phyloP scores from a whole-genome alignment of 805 yeast species.

The Zygosaccharomyces rouxii region DNA sequence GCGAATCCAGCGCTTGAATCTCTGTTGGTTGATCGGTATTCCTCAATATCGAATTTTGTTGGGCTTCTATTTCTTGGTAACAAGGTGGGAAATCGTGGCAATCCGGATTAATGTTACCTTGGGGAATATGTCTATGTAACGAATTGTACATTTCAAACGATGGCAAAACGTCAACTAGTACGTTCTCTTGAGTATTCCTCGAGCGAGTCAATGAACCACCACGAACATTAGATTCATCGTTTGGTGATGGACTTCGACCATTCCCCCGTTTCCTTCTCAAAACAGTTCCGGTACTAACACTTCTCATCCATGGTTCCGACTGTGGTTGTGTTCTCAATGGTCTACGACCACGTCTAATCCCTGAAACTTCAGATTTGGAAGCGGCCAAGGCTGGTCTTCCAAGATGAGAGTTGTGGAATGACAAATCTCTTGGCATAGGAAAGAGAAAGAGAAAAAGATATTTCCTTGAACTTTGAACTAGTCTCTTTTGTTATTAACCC shows the following conservation, averaged over 20 bases:
- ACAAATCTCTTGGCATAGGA: slow-evolving; percentile 1
- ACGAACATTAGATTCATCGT: background rate
- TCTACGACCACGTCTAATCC: slow-evolving; percentile 9
- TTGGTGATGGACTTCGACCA: slow-evolving; percentile 1
- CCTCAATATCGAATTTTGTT: slow-evolving; percentile 13
- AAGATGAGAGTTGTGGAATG: background rate
- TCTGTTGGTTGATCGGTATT: slow-evolving; percentile 15
- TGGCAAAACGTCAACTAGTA: slow-evolving; percentile 53
- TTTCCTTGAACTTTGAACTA: background rate
- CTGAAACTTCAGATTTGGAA: slow-evolving; percentile 1
- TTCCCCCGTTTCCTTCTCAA: slow-evolving; percentile 5
- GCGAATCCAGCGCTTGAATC: slow-evolving; percentile 7
- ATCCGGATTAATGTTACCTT: slow-evolving; percentile 36
- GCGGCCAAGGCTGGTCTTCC: slow-evolving; percentile 1
- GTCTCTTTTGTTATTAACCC: background rate
- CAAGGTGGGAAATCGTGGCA: slow-evolving; percentile 35
- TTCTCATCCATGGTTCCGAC: slow-evolving; percentile 20
- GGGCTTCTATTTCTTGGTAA: slow-evolving; percentile 28
- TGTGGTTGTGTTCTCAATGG: slow-evolving; percentile 1
- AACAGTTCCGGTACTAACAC: slow-evolving; percentile 26
- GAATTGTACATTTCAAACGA: slow-evolving; percentile 65
- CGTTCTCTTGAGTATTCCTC: slow-evolving; percentile 10
- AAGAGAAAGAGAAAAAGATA: background rate
- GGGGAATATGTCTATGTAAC: slow-evolving; percentile 39
- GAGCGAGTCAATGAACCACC: background rate